Base-by-base conservation (phyloP, 2,329 filamentous ascomycete genomes). In the Ceratocystis cubensis region DNA sequence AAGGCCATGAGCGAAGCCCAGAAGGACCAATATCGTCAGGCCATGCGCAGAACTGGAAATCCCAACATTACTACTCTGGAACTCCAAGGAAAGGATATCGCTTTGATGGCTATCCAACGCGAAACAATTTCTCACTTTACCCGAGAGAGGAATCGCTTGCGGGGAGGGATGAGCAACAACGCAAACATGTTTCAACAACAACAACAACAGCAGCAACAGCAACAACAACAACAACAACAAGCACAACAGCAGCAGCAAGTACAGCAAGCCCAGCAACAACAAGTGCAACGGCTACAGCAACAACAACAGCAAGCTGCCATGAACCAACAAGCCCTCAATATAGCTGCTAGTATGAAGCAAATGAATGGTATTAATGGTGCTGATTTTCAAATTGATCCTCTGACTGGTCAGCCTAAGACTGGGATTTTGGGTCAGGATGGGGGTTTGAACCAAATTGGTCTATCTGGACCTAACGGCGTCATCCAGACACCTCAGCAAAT, bases 311-410 rank as follows among this genome's bases (percentile, higher is more conserved):
- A 77, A 65, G 76, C 76, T 8, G 73, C 74, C 57, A 71, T 77
- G 67, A 72, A 69, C 65, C 74, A 75, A 59, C 72, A 73, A 48
- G 65, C 59, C 20, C 69, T 66, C 45, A 87, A 70, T 82, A 88
- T 67, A 46, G 56, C 50, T 5, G 50, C 48, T 22, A 41, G 37
- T 41, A 67, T 67, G 45, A 59, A 79, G 1, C 83, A 85, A 69
- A 78, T 79, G 15, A 79, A 78, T 22, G 79, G 77, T n/a, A 77
- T 84, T 70, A 78, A 76, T 13, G 77, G 76, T 5, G 77, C 25
- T 13, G 65, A 66, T 53, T 61, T 66, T 28, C 53, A 62, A 50
- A 50, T 65, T 28, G 50, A 65, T 20, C 7, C 63, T 22, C 15
- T 65, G 15, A 65, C 20, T 37, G 48, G 30, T n/a, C 33, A 56